Percentiles rank a stretch among this genome's conserved stretches.
Evolutionary conservation across 495 filamentous ascomycete genomes (phyloP).

Genomic region (Achaetomiella virescens): DNA sequence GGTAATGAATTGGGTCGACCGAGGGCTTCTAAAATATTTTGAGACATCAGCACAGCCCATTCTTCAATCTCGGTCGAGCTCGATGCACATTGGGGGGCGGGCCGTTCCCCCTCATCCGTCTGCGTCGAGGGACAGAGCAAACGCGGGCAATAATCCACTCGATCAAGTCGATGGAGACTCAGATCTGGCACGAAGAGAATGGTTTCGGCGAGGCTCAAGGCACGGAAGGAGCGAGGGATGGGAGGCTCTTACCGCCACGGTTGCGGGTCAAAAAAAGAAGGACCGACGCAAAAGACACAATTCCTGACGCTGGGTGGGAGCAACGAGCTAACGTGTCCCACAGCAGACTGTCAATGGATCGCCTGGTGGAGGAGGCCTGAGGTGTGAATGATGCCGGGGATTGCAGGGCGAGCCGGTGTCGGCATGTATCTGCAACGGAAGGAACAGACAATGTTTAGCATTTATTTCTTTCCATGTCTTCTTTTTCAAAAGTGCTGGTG

Average conservation of each 20-base stretch:
- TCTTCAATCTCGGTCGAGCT: constrained; percentile 9
- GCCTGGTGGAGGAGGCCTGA: constrained; percentile 36
- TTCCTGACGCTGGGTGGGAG: constrained; percentile 51
- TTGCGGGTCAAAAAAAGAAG: constrained; percentile 39
- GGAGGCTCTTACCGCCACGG: constrained; percentile 62
- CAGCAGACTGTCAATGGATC: constrained; percentile 43
- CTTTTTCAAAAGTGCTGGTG: constrained; percentile 20
- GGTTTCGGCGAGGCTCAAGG: constrained; percentile 6
- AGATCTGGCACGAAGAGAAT: constrained; percentile 12
- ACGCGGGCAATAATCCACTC: constrained; percentile 27
- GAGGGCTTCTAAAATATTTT: constrained; percentile 20
- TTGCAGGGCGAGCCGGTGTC: constrained; percentile 30
- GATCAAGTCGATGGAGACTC: constrained; percentile 10
- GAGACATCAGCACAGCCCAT: constrained; percentile 20
- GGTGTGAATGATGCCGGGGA: constrained; percentile 52
- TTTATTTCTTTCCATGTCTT: constrained; percentile 17
- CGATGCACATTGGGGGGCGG: constrained; percentile 10
- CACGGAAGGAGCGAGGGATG: constrained; percentile 6
- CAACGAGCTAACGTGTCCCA: constrained; percentile 70
- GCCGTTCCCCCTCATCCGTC: constrained; percentile 23
- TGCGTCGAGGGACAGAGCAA: constrained; percentile 23
- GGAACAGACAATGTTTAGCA: constrained; percentile 23
- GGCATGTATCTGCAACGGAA: constrained; percentile 45
- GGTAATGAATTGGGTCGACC: constrained; percentile 31
- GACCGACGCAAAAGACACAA: constrained; percentile 47